Evolutionary conservation across 1,139 yeast genomes (phyloP), one percentile per base, ranked within the genome.

Genomic region (Blastobotrys capitulatus): DNA sequence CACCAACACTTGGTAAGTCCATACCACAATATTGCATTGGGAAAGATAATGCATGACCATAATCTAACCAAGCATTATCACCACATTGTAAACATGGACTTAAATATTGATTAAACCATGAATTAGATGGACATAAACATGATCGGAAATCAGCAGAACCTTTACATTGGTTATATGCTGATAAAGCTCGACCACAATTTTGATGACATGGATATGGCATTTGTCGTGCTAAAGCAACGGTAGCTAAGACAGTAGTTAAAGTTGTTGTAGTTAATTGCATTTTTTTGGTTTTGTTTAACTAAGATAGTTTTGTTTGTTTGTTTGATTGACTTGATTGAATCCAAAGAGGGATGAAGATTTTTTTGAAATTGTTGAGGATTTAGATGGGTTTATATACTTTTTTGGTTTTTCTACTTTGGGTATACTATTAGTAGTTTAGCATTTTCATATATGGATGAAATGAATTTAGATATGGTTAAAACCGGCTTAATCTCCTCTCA

Each of bases 161-260:
- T 31, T 39, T 43, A 38, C 47, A 47, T 26, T 39, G 31, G 47
- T 47, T 32, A 25, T 22, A 43, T n/a, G 38, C 46, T 31, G 47
- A 34, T 39, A 47, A 15, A 2, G 50, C 50, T 43, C 39, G 42
- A 31, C 50, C 50, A 22, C 50, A 47, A 36, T 38, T 44, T 19
- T 38, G 36, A 22, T 47, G 43, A 31, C 50, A 47, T 43, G 42
- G 50, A n/a, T n/a, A n/a, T 38, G 50, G 47, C 13, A 34, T 38
- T 16, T 26, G 25, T 8, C 29, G 41, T 26, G 38, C 46, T 12
- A 12, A 27, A 18, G 40, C 6, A 8, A 20, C 32, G 18, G 46
- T 25, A 25, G 39, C 29, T 25, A 40, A 22, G 2, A 27, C 6
- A 9, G 45, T 18, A 6, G 35, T 19, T 4, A 18, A 9, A 16